phyloP scores from a whole-genome alignment of 202 grass and related monocot species.

The Carex sylvatica region DNA sequence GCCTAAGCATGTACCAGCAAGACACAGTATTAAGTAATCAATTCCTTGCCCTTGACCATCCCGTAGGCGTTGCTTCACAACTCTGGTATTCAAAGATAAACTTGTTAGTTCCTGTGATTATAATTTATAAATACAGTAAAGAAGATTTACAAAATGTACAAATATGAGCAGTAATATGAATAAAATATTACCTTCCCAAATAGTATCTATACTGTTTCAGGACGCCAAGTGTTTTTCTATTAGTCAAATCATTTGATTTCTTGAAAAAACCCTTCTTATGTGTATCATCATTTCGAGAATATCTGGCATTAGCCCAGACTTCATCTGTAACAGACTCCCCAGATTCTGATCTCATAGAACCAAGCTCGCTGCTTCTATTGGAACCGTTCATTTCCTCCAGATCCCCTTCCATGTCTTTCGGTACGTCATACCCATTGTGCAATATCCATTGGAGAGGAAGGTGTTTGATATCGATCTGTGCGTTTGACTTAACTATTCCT shows the following conservation, averaged over 20 bases:
- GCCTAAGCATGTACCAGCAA: constrained; percentile 94
- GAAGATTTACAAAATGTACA: not conserved
- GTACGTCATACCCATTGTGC: constrained; percentile 71
- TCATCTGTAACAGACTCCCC: constrained; percentile 37
- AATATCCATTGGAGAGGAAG: constrained; percentile 71
- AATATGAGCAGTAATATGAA: not conserved
- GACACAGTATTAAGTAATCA: constrained; percentile 91
- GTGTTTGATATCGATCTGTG: constrained; percentile 51
- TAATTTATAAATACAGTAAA: not conserved
- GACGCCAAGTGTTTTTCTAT: constrained; percentile 78
- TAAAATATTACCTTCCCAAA: constrained; percentile 63
- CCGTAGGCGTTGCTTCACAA: constrained; percentile 77
- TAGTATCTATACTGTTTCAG: constrained; percentile 71
- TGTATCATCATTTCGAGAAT: constrained; percentile 38
- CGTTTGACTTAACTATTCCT: constrained; percentile 65
- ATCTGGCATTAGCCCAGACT: constrained; percentile 28
- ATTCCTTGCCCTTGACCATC: constrained; percentile 65
- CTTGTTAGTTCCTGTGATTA: constrained; percentile 2
- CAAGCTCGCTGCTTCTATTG: not conserved
- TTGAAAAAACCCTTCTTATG: constrained; percentile 41
- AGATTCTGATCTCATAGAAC: constrained; percentile 34
- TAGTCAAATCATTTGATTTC: constrained; percentile 69
- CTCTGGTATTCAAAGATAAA: constrained; percentile 41
- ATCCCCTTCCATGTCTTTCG: constrained; percentile 74
- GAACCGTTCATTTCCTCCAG: constrained; percentile 47